Base-by-base conservation (phyloP, 805 yeast genomes). In the Clavispora fructus region DNA sequence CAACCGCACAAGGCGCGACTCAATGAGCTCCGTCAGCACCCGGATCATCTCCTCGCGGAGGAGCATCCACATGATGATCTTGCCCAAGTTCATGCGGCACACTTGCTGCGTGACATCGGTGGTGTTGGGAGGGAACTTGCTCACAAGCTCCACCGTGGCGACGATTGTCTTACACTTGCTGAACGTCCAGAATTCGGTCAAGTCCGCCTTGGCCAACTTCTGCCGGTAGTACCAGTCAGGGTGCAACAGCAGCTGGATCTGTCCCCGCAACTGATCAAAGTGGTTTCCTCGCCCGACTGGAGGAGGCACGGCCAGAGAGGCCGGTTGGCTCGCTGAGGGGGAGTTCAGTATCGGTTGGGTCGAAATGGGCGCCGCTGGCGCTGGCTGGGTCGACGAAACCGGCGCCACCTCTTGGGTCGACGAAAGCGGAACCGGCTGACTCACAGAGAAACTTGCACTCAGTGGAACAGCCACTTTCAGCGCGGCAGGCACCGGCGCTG, bases 131-230 rank as follows among this genome's bases (percentile, higher is more conserved):
- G 46, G 43, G 7, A 51, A 33, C 8, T 32, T 31, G 28, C 45
- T 43, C 4, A 54, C 43, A 42, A 43, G 57, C 38, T 56, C 61
- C 5, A 59, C 45, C 6, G 62, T 55, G 5, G 58, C 46, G 31
- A 50, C 26, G 12, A 59, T 44, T 17, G 53, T 45, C 46, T 54
- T 58, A 38, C 52, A 48, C 44, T 44, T 50, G 4, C 45, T 50
- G 32, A 53, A 52, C 10, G 52, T 50, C 63, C 63, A 59, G 35
- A 49, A 43, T 7, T 41, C 42, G 7, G 54, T 46, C 42, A 47
- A 43, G n/a, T 37, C 42, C 16, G 40, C 31, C 14, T 31, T 42
- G 29, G 26, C 47, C 27, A 57, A 45, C 16, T 44, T 44, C 16
- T 19, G 28, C n/a, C 39, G 38, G 33, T 58, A 58, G 40, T 47